Evolutionary conservation across 306 rosid species (phyloP).

Genomic region (Prunus fruticosa): DNA sequence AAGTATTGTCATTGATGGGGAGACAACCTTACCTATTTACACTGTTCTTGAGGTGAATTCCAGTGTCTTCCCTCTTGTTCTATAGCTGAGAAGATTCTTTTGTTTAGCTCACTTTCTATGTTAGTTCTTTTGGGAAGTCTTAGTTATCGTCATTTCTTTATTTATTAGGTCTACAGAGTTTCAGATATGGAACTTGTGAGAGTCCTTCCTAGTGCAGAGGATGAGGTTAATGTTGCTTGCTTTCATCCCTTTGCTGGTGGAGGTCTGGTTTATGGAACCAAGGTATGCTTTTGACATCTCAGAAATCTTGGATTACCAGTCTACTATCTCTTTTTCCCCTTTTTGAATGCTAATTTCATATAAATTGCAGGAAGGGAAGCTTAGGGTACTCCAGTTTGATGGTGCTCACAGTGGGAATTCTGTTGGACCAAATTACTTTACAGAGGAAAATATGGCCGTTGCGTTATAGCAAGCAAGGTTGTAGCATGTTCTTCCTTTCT

Average conservation of each 20-base stretch:
- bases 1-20: constrained; percentile 87
- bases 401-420: constrained; percentile 34
- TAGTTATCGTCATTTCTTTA: not conserved
- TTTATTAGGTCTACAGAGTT: constrained; percentile 82
- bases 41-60: constrained; percentile 86
- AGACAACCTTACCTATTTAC: constrained; percentile 83
- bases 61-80: not conserved
- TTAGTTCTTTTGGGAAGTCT: constrained; percentile 36
- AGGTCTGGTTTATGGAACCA: constrained; percentile 94
- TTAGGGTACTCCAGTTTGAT: constrained; percentile 56
- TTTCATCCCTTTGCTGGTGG: constrained; percentile 98
- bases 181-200: constrained; percentile 95
- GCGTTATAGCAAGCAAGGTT: constrained; percentile 41
- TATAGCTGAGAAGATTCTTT: constrained; percentile 17
- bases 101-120: not conserved
- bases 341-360: constrained; percentile 17
- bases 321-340: not conserved
- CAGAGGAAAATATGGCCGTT: constrained; percentile 42
- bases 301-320: constrained; percentile 1
- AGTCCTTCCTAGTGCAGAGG: constrained; percentile 99
- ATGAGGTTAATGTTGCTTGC: constrained; percentile 98
- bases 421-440: constrained; percentile 46
- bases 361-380: constrained; percentile 88
- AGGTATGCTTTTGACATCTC: constrained; percentile 45
- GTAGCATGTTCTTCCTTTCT: constrained; percentile 4